Conservation (phyloP, 495 filamentous ascomycete species). For the Opeltia flavorubescens region DNA sequence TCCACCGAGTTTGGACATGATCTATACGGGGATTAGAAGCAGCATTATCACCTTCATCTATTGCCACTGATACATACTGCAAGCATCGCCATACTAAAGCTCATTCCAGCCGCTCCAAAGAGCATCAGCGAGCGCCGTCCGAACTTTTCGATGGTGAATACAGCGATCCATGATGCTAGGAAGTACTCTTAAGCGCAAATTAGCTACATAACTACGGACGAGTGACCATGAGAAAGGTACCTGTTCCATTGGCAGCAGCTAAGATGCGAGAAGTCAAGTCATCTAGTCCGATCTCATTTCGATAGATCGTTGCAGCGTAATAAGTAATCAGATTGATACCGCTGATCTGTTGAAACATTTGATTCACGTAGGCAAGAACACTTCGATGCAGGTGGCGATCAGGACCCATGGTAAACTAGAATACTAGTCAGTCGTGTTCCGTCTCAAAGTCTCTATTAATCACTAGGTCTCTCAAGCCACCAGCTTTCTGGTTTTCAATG, state of each 20-base stretch:
- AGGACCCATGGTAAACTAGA: constrained; percentile 50
- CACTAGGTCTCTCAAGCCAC: not conserved
- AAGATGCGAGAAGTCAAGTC: constrained; percentile 47
- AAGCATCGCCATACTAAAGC: constrained; percentile 52
- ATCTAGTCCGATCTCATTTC: constrained; percentile 38
- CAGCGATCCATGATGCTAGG: constrained; percentile 54
- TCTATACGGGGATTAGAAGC: constrained; percentile 10
- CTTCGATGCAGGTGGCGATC: constrained; percentile 65
- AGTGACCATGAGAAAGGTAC: not conserved
- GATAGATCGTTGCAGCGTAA: constrained; percentile 53
- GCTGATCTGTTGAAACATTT: constrained; percentile 64
- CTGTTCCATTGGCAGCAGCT: constrained; percentile 56
- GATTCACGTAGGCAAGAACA: constrained; percentile 57
- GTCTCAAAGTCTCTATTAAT: not conserved
- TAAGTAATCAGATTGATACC: constrained; percentile 70
- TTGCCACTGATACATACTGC: constrained; percentile 31
- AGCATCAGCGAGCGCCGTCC: constrained; percentile 62
- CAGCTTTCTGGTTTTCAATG: constrained; percentile 49
- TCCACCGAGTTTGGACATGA: constrained; percentile 21
- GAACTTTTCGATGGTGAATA: constrained; percentile 55
- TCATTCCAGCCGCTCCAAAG: constrained; percentile 57
- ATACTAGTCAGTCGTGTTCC: not conserved
- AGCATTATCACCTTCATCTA: not conserved
- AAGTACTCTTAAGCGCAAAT: constrained; percentile 43
- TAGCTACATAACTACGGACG: not conserved